A percentile compares a stretch with the other conserved stretches of the same genome.
Conservation (phyloP, 176 grass and related monocot species). For the Aegilops longissima region DNA sequence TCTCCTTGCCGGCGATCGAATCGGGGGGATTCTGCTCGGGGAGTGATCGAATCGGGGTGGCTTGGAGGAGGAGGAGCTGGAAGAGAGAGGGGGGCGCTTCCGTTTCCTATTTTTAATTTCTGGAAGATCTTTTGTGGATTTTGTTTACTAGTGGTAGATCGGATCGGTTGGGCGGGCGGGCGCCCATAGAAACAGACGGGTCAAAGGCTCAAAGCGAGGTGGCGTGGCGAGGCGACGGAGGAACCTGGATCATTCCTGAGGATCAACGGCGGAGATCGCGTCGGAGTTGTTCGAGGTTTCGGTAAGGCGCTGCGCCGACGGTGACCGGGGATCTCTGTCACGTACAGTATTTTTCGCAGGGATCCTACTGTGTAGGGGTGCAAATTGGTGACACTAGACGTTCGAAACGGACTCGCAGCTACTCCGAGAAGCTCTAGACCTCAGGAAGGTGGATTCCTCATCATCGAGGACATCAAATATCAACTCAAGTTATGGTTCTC, state of each 20-base stretch:
- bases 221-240: neutral
- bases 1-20: neutral
- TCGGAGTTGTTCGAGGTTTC: too few relatives aligned
- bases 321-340: too few relatives aligned
- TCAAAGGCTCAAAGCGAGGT: neutral
- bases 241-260: neutral
- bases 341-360: too few relatives aligned
- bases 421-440: too few relatives aligned
- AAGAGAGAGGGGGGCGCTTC: neutral
- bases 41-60: constrained; percentile 14
- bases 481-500: too few relatives aligned
- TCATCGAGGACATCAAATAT: too few relatives aligned
- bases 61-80: neutral
- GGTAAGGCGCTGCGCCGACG: too few relatives aligned
- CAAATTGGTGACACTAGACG: too few relatives aligned
- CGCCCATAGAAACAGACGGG: neutral
- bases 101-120: neutral
- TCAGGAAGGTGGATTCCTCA: too few relatives aligned
- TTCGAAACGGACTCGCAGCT: too few relatives aligned
- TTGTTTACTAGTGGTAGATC: neutral
- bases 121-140: neutral
- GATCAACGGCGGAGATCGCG: too few relatives aligned
- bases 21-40: neutral
- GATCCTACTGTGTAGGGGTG: too few relatives aligned
- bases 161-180: neutral